phyloP scores from a whole-genome alignment of 352 stramenopile genomes.

The Saprolegnia parasitica region DNA sequence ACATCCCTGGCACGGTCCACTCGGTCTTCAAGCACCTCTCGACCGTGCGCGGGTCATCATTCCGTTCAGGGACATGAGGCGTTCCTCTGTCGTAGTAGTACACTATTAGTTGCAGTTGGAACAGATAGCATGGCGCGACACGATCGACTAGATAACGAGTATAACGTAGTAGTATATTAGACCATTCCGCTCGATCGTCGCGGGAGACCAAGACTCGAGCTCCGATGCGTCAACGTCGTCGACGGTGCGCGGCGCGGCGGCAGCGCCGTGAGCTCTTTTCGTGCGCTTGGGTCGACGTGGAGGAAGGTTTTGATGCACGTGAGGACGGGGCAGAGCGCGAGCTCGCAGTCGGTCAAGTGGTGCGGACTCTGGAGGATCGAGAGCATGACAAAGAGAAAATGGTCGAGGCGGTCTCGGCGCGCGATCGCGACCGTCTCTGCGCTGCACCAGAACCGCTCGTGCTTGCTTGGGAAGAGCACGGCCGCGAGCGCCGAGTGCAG shows the following conservation, averaged over 20 bases:
- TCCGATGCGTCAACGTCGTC: too few relatives aligned
- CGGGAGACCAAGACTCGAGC: too few relatives aligned
- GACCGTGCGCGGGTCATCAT: too few relatives aligned
- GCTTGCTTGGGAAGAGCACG: slow-evolving; percentile 7
- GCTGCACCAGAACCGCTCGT: not conserved
- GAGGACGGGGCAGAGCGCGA: not conserved
- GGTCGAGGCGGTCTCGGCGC: slow-evolving; percentile 13
- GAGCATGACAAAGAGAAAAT: slow-evolving; percentile 22
- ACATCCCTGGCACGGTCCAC: not conserved
- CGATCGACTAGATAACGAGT: too few relatives aligned
- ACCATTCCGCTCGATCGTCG: too few relatives aligned
- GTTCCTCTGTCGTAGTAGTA: too few relatives aligned
- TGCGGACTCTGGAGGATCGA: not conserved
- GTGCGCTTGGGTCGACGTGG: not conserved
- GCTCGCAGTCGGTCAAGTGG: not conserved
- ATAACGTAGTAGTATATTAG: too few relatives aligned
- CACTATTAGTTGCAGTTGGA: too few relatives aligned
- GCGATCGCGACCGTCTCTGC: slow-evolving; percentile 15
- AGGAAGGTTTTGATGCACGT: not conserved
- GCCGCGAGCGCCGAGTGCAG: slow-evolving; percentile 14
- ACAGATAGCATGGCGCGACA: too few relatives aligned
- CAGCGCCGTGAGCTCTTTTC: not conserved
- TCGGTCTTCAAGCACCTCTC: not conserved
- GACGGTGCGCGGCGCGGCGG: not conserved
- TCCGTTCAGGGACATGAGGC: too few relatives aligned